These are phyloP conservation scores for Pilaira anomala DNA, from an alignment of 192 early-diverging fungal species.

Conservation along the genomic window DNA sequence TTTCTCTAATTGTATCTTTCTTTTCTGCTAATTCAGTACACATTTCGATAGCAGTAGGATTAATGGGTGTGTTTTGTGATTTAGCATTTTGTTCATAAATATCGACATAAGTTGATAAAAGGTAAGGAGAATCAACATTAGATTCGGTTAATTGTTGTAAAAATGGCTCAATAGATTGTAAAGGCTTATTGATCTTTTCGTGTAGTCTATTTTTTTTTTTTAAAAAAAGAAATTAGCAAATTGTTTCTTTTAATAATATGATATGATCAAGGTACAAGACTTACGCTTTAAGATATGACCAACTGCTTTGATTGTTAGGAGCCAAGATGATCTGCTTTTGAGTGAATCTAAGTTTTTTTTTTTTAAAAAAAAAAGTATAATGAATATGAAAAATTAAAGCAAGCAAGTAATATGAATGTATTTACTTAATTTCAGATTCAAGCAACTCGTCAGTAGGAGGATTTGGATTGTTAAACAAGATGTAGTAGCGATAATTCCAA, in stretches of 20 bases:
- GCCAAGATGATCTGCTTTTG: conserved; percentile 69
- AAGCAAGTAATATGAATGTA: neutral
- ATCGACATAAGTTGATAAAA: conserved; percentile 42
- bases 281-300: conserved; percentile 87
- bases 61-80: conserved; percentile 28
- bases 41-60: conserved; percentile 41
- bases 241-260: neutral
- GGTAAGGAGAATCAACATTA: conserved; percentile 38
- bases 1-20: conserved; percentile 59
- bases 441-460: conserved; percentile 42
- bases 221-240: neutral
- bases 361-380: conserved; percentile 1
- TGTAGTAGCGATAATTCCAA: conserved; percentile 97
- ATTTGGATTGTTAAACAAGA: conserved; percentile 42
- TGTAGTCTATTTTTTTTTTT: conserved; percentile 33
- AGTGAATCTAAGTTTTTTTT: conserved; percentile 55
- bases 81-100: conserved; percentile 47
- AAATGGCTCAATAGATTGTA: conserved; percentile 39
- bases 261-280: too few species aligned
- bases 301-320: conserved; percentile 91
- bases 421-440: conserved; percentile 65
- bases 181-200: conserved; percentile 30
- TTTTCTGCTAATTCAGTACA: conserved; percentile 53
- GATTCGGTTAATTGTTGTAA: conserved; percentile 36
- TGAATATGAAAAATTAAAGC: neutral